phyloP scores from a whole-genome alignment of 2,329 filamentous ascomycete species.

The Ophiostoma himal-ulmi region DNA sequence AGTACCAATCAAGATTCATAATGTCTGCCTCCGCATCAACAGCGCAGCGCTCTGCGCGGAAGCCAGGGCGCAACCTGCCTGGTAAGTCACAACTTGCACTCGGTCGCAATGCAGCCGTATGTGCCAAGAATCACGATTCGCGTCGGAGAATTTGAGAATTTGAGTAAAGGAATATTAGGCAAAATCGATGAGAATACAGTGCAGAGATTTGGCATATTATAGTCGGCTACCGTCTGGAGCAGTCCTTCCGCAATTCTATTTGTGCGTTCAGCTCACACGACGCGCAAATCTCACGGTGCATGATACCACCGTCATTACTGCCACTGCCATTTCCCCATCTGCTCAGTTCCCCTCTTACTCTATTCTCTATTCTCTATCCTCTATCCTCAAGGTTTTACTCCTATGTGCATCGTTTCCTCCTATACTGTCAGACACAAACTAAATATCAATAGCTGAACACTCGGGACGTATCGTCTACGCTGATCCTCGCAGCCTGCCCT shows the following conservation, averaged over 20 bases:
- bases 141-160: not conserved
- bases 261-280: not conserved
- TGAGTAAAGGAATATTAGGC: not conserved
- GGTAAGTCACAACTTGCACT: slow-evolving; percentile 3
- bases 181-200: not conserved
- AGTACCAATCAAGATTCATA: not conserved
- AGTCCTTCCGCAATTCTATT: not conserved
- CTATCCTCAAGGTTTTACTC: not conserved
- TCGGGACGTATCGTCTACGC: slow-evolving; percentile 60
- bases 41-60: slow-evolving; percentile 7
- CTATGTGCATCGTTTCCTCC: too few relatives aligned
- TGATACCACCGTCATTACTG: not conserved
- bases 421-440: not conserved
- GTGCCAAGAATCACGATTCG: not conserved
- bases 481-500: slow-evolving; percentile 65
- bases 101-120: not conserved
- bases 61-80: not conserved
- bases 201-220: not conserved
- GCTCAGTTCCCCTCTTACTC: not conserved
- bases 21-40: not conserved
- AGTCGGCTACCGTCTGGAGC: not conserved
- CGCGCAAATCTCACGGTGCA: slow-evolving; percentile 1
- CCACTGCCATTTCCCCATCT: not conserved
- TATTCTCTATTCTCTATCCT: not conserved
- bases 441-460: not conserved